phyloP scores from a whole-genome alignment of 441 rosid genomes.

The Syzygium syzygioides region DNA sequence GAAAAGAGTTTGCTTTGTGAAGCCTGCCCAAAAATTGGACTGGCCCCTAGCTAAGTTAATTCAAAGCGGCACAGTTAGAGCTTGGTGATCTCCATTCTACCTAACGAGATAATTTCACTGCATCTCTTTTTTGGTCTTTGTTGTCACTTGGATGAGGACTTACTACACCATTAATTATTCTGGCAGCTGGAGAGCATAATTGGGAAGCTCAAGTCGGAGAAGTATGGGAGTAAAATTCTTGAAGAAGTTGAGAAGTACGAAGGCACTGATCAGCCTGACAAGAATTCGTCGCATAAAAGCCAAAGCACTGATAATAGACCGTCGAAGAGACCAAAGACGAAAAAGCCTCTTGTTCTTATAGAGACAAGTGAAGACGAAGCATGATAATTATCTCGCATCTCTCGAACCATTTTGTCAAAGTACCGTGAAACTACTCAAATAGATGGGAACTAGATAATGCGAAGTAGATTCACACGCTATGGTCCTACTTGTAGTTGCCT shows the following conservation, averaged over 20 bases:
- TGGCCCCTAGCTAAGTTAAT: background rate
- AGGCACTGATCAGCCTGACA: constrained; percentile 17
- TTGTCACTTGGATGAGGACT: background rate
- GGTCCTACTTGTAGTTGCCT: background rate
- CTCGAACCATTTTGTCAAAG: background rate
- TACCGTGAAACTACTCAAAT: background rate
- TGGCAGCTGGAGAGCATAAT: constrained; percentile 81
- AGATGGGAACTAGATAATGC: background rate
- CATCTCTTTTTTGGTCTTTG: background rate
- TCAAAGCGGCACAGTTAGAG: background rate
- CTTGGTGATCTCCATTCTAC: background rate
- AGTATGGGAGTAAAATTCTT: constrained; percentile 69
- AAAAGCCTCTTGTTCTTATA: constrained; percentile 38
- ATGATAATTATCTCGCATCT: background rate
- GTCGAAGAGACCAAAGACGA: constrained; percentile 55
- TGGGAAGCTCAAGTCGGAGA: constrained; percentile 76
- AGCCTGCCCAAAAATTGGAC: background rate
- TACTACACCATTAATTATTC: background rate
- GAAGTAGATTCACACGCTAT: background rate
- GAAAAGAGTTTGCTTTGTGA: background rate
- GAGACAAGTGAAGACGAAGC: constrained; percentile 57
- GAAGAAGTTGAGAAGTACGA: constrained; percentile 46
- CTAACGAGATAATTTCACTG: background rate
- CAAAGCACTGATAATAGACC: constrained; percentile 22
- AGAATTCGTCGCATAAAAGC: constrained; percentile 20